Conservation (phyloP, 2,329 filamentous ascomycete species). For the Sphaceloma murrayae region DNA sequence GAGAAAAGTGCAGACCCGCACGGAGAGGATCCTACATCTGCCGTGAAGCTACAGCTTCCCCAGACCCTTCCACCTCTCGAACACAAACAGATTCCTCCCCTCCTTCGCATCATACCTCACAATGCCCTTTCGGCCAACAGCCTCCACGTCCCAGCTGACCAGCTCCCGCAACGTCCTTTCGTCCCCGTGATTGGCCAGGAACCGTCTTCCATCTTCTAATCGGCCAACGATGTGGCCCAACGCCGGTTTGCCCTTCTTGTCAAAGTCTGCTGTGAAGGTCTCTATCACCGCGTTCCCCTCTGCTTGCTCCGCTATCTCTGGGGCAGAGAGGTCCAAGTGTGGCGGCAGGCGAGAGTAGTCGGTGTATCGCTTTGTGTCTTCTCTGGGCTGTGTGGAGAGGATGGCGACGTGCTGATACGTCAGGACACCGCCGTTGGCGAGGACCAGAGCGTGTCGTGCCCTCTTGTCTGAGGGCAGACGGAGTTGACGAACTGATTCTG, state of each 20-base stretch:
- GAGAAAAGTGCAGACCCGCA: no score
- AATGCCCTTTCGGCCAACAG: constrained; percentile 41
- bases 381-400: constrained; percentile 41
- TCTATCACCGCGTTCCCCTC: constrained; percentile 46
- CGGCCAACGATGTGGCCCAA: constrained; percentile 45
- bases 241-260: constrained; percentile 40
- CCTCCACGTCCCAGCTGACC: constrained; percentile 36
- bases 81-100: constrained; percentile 34
- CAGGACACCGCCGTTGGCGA: constrained; percentile 57
- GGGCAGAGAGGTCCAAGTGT: constrained; percentile 34
- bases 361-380: constrained; percentile 38
- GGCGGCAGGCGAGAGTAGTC: constrained; percentile 36
- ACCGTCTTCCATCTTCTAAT: constrained; percentile 40
- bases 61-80: not conserved
- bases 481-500: constrained; percentile 47
- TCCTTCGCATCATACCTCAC: constrained; percentile 30
- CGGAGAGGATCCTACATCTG: not conserved
- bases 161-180: constrained; percentile 39
- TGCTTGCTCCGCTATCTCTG: constrained; percentile 33
- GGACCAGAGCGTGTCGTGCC: constrained; percentile 44
- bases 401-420: constrained; percentile 56
- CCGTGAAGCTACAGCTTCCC: not conserved
- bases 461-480: constrained; percentile 25
- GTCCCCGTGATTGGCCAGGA: constrained; percentile 50
- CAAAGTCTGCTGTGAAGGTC: constrained; percentile 54